These are phyloP conservation scores for Neonectria magnoliae DNA, from an alignment of 2,329 filamentous ascomycete genomes.

Conservation along the genomic window DNA sequence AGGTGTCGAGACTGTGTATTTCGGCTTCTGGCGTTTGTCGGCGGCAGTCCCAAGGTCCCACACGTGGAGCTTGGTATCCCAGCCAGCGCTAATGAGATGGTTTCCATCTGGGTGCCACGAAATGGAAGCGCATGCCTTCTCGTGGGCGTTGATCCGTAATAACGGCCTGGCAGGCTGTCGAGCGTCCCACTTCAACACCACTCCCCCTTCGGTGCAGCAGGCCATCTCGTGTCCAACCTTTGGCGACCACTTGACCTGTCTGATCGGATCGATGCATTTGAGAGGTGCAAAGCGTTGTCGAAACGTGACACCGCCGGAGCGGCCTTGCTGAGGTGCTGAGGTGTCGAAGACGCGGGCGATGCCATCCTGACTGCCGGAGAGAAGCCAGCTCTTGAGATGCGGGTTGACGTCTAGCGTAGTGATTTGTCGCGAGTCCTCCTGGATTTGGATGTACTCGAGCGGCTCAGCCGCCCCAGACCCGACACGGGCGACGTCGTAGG, in stretches of 20 bases:
- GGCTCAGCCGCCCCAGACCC: constrained; percentile 55
- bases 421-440: constrained; percentile 71
- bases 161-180: constrained; percentile 63
- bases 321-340: constrained; percentile 57
- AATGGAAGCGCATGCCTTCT: constrained; percentile 67
- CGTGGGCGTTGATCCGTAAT: constrained; percentile 69
- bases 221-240: constrained; percentile 70
- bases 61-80: constrained; percentile 70
- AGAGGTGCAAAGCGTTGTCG: constrained; percentile 55
- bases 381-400: constrained; percentile 64
- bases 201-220: constrained; percentile 70
- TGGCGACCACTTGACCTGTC: constrained; percentile 73
- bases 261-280: constrained; percentile 57
- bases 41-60: constrained; percentile 71
- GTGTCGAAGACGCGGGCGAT: constrained; percentile 71
- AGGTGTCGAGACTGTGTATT: constrained; percentile 69
- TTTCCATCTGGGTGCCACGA: constrained; percentile 75
- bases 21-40: constrained; percentile 72
- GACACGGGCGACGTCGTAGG: constrained; percentile 67
- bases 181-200: constrained; percentile 72
- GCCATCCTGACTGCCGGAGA: constrained; percentile 73
- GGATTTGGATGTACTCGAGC: constrained; percentile 66
- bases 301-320: constrained; percentile 61
- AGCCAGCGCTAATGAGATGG: constrained; percentile 71
- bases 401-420: constrained; percentile 72